Evolutionary conservation across 805 yeast genomes (phyloP).

Genomic region (Hanseniaspora pseudoguilliermondii): DNA sequence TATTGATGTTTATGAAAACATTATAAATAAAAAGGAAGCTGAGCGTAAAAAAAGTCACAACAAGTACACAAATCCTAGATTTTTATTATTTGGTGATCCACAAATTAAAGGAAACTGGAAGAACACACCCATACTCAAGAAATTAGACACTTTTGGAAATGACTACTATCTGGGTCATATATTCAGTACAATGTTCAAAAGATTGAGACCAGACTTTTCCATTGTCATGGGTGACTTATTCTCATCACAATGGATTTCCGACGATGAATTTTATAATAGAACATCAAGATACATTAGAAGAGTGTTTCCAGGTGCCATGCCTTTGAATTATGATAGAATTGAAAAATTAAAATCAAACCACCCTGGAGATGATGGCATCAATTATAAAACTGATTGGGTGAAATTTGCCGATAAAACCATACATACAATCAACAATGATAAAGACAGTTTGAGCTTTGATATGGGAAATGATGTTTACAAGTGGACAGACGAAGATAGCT

Average conservation of each 20-base stretch:
- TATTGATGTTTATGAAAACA: slow-evolving; percentile 20
- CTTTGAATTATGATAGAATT: slow-evolving; percentile 42
- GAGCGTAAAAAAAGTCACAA: slow-evolving; percentile 12
- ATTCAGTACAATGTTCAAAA: slow-evolving; percentile 46
- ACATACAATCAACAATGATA: slow-evolving; percentile 14
- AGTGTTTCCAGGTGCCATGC: slow-evolving; percentile 48
- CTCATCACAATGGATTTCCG: slow-evolving; percentile 89
- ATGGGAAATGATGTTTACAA: slow-evolving; percentile 51
- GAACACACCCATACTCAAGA: slow-evolving; percentile 52
- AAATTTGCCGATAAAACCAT: slow-evolving; percentile 20
- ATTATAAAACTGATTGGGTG: slow-evolving; percentile 22
- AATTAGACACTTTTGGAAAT: slow-evolving; percentile 79
- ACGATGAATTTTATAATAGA: slow-evolving; percentile 71
- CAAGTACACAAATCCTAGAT: slow-evolving; percentile 21
- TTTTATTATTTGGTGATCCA: slow-evolving; percentile 86
- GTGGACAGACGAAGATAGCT: slow-evolving; percentile 49
- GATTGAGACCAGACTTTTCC: slow-evolving; percentile 65
- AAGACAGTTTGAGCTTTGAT: slow-evolving; percentile 27
- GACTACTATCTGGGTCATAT: slow-evolving; percentile 83
- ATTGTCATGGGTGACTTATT: slow-evolving; percentile 88
- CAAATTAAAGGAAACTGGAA: slow-evolving; percentile 86
- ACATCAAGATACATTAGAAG: slow-evolving; percentile 63
- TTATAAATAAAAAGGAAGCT: slow-evolving; percentile 11
- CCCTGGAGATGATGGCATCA: slow-evolving; percentile 22
- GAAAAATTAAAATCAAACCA: slow-evolving; percentile 17